Conservation (phyloP, 169 alveolate genomes). For the Plasmodium sp. region DNA sequence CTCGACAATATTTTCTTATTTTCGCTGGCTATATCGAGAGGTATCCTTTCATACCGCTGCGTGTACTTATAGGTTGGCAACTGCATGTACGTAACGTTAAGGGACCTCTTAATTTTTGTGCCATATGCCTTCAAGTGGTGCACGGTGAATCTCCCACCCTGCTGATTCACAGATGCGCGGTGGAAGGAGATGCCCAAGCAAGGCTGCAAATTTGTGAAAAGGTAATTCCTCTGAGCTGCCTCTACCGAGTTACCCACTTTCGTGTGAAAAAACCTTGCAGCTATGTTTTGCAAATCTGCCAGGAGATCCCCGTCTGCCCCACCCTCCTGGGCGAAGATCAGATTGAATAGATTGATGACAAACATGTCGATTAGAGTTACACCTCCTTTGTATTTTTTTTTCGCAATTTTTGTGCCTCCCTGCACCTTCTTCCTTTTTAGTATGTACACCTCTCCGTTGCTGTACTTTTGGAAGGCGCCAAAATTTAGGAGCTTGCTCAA, state of each 20-base stretch:
- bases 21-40: slow-evolving; percentile 2
- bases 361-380: slow-evolving; percentile 43
- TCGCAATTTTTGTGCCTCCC: not conserved
- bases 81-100: slow-evolving; percentile 20
- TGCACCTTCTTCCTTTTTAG: not conserved
- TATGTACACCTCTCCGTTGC: slow-evolving; percentile 4
- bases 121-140: slow-evolving; percentile 13
- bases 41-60: not conserved
- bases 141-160: not conserved
- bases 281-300: not conserved
- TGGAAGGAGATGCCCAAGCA: slow-evolving; percentile 30
- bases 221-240: slow-evolving; percentile 8
- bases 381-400: slow-evolving; percentile 36
- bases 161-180: slow-evolving; percentile 3
- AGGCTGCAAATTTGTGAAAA: slow-evolving; percentile 24
- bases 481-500: slow-evolving; percentile 3
- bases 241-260: not conserved
- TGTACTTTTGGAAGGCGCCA: not conserved
- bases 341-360: slow-evolving; percentile 31
- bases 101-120: slow-evolving; percentile 11
- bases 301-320: not conserved
- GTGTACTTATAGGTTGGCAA: slow-evolving; percentile 9
- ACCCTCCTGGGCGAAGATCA: slow-evolving; percentile 20
- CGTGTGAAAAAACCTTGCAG: not conserved
- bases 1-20: slow-evolving; percentile 16